Conservation (phyloP, 2,329 filamentous ascomycete genomes). For the Escovopsis sp. region DNA sequence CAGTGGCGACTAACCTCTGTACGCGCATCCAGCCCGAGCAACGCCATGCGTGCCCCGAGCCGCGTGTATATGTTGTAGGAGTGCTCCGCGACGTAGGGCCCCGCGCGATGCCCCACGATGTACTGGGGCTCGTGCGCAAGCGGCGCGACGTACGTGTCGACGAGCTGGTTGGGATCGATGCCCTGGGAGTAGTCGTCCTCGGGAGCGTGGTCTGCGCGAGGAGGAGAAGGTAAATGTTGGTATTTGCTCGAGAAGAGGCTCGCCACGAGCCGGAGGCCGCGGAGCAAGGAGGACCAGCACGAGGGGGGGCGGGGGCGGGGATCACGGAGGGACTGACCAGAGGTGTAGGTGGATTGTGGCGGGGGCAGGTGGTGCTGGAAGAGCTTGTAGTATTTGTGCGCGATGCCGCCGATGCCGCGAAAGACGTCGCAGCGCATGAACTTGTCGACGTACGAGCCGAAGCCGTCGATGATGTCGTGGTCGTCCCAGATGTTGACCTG, state of each 20-base stretch:
- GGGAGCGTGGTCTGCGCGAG: constrained; percentile 5
- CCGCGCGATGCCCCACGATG: constrained; percentile 61
- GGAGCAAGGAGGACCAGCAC: too few relatives aligned
- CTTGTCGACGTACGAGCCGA: constrained; percentile 80
- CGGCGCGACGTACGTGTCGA: constrained; percentile 55
- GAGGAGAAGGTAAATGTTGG: too few relatives aligned
- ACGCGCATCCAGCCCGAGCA: constrained; percentile 80
- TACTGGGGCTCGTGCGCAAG: constrained; percentile 50
- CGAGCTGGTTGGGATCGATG: constrained; percentile 55
- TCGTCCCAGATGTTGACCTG: constrained; percentile 99
- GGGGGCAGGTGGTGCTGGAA: constrained; percentile 92
- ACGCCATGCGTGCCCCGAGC: constrained; percentile 67
- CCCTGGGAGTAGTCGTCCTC: constrained; percentile 26
- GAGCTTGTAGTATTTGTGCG: constrained; percentile 95
- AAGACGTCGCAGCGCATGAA: constrained; percentile 93
- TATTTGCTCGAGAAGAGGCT: too few relatives aligned
- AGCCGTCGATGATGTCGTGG: constrained; percentile 85
- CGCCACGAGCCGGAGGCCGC: too few relatives aligned
- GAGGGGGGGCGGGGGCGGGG: constrained; percentile 12
- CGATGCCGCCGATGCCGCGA: constrained; percentile 75
- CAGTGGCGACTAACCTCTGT: constrained; percentile 47
- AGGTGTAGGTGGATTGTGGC: constrained; percentile 72
- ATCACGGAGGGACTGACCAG: constrained; percentile 29
- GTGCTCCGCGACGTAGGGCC: constrained; percentile 77
- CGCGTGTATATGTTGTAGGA: constrained; percentile 79